A percentile compares a stretch with the other conserved stretches of the same genome.
phyloP scores from a whole-genome alignment of 495 filamentous ascomycete genomes.

The Bombardia bombarda region DNA sequence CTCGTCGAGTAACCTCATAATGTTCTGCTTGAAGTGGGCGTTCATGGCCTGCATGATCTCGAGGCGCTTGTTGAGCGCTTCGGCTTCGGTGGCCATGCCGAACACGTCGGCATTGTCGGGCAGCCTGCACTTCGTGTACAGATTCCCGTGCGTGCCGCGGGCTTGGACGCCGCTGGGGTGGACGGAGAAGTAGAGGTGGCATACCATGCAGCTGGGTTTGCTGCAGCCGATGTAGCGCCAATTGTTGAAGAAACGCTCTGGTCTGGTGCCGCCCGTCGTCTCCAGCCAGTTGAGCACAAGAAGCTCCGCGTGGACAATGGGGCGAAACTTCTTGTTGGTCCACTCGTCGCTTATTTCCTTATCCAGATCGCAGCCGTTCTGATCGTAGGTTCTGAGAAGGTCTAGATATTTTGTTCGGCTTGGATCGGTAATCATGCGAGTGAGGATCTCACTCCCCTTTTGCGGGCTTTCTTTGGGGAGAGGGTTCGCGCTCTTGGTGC shows the following conservation, averaged over 20 bases:
- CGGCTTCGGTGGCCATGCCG: too few relatives aligned
- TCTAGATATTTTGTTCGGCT: background rate
- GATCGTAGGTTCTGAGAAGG: background rate
- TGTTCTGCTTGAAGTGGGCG: too few relatives aligned
- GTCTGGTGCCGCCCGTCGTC: constrained; percentile 2
- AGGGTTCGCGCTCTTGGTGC: too few relatives aligned
- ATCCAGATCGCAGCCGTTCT: constrained; percentile 3
- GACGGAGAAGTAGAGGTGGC: constrained; percentile 13
- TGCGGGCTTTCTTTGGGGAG: too few relatives aligned
- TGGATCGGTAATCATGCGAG: too few relatives aligned
- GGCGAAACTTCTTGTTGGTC: background rate
- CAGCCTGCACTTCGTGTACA: constrained; percentile 5
- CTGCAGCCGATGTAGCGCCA: constrained; percentile 19
- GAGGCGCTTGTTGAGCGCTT: too few relatives aligned
- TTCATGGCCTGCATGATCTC: too few relatives aligned
- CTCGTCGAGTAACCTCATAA: too few relatives aligned
- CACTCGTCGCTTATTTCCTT: background rate
- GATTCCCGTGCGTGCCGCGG: constrained; percentile 2
- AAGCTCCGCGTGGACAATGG: constrained; percentile 10
- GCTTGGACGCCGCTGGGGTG: constrained; percentile 1
- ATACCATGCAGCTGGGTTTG: constrained; percentile 18
- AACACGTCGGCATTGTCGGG: too few relatives aligned
- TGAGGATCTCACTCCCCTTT: too few relatives aligned
- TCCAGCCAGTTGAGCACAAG: constrained; percentile 12
- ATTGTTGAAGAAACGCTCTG: constrained; percentile 13